Percentiles rank a stretch among this genome's conserved stretches.
phyloP scores from a whole-genome alignment of 2,329 filamentous ascomycete genomes.

The Fusarium sp. region DNA sequence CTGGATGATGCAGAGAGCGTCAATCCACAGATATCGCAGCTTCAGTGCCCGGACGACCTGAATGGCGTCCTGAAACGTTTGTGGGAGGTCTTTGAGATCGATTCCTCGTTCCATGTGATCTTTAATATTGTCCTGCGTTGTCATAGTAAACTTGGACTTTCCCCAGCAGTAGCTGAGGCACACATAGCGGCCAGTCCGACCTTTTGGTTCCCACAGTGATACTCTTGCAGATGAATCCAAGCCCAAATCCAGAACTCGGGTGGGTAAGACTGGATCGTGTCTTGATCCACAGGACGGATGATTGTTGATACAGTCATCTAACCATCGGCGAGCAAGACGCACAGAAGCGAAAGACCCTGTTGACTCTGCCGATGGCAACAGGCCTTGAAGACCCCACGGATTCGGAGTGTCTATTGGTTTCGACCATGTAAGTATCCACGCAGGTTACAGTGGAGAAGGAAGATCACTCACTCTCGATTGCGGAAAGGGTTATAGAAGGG shows the following conservation, averaged over 20 bases:
- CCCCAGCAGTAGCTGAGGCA: neutral
- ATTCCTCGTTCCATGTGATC: neutral
- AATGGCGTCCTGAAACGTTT: neutral
- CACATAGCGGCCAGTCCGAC: neutral
- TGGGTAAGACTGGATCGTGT: neutral
- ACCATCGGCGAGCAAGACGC: neutral
- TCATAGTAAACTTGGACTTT: neutral
- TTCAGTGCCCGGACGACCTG: neutral
- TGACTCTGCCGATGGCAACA: neutral
- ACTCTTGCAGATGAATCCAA: neutral
- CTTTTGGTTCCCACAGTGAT: neutral
- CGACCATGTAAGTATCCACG: fast-evolving
- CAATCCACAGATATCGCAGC: neutral
- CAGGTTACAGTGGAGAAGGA: neutral
- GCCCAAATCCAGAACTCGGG: neutral
- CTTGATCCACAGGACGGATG: fast-evolving
- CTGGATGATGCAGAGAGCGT: neutral
- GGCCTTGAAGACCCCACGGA: neutral
- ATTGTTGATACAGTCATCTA: neutral
- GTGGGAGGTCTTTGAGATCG: neutral
- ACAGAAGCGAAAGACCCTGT: neutral
- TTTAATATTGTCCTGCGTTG: neutral
- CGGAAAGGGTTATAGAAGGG: neutral
- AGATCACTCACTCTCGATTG: neutral
- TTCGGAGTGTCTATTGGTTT: neutral